phyloP scores from a whole-genome alignment of 2,329 filamentous ascomycete genomes.

The Penicillium sclerotigenum region DNA sequence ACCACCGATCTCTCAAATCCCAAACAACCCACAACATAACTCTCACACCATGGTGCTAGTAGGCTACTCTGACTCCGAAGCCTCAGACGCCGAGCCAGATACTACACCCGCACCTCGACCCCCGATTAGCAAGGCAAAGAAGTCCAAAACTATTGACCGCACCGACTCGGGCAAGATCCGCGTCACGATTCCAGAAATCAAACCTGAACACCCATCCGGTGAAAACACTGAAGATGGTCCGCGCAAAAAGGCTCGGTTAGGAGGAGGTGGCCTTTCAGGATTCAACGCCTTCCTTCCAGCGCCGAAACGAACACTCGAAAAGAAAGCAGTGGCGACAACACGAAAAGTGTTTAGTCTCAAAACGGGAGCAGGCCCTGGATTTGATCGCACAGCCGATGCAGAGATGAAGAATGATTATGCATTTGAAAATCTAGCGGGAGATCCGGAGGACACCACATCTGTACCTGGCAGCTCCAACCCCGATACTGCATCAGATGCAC shows the following conservation, averaged over 20 bases:
- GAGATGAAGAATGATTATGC: conserved; percentile 33
- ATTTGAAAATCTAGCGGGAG: conserved; percentile 33
- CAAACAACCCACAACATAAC: background rate
- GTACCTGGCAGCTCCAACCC: conserved; percentile 23
- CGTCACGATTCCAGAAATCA: conserved; percentile 67
- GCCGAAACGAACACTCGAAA: conserved; percentile 60
- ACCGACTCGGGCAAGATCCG: conserved; percentile 79
- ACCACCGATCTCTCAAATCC: background rate
- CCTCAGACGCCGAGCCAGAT: conserved; percentile 59
- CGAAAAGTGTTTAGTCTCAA: conserved; percentile 67
- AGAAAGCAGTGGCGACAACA: conserved; percentile 40
- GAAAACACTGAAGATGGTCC: conserved; percentile 51
- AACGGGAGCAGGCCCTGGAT: conserved; percentile 79
- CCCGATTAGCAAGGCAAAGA: conserved; percentile 9
- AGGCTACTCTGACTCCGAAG: conserved; percentile 76
- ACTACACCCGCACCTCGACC: conserved; percentile 28
- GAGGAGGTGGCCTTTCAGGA: conserved; percentile 68
- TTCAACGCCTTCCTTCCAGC: conserved; percentile 86
- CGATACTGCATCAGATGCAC: conserved; percentile 7
- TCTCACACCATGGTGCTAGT: conserved; percentile 66
- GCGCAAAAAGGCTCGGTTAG: conserved; percentile 66
- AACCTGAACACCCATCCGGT: conserved; percentile 33
- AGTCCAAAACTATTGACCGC: conserved; percentile 62
- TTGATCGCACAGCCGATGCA: conserved; percentile 60
- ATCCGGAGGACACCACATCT: conserved; percentile 28